Conservation (phyloP, 1,284 basidiomycete genomes). For the Chalciporus sp. region DNA sequence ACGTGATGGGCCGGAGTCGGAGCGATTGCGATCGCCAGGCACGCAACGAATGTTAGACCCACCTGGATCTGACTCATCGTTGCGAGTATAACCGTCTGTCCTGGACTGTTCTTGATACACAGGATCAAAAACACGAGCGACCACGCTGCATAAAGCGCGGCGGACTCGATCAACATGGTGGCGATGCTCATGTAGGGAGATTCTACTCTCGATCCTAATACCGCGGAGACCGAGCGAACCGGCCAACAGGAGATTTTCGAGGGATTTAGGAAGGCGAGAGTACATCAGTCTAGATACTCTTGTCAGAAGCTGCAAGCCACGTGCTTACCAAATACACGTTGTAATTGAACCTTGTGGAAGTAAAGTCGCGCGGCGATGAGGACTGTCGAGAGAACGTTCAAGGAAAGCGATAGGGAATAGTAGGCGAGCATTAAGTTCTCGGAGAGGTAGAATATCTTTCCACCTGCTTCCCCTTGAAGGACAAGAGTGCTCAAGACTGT, state of each 20-base stretch:
- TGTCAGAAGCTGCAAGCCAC: not conserved
- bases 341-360: conserved; percentile 31
- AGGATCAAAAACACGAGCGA: conserved; percentile 30
- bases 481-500: conserved; percentile 25
- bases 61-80: conserved; percentile 35
- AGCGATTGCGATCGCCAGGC: not conserved
- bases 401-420: conserved; percentile 37
- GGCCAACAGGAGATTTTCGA: not conserved
- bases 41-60: conserved; percentile 4
- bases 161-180: conserved; percentile 31
- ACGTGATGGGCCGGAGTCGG: too few species aligned
- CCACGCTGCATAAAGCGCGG: conserved; percentile 31
- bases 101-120: conserved; percentile 21
- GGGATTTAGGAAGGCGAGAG: not conserved
- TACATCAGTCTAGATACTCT: conserved; percentile 3
- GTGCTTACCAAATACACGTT: conserved; percentile 32
- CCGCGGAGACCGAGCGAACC: not conserved
- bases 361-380: conserved; percentile 40
- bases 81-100: conserved; percentile 30
- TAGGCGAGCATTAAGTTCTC: conserved; percentile 30
- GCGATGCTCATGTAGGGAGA: conserved; percentile 29
- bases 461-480: conserved; percentile 20
- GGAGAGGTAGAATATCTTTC: conserved; percentile 25
- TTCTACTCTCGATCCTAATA: conserved; percentile 16
- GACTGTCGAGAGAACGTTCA: conserved; percentile 42